These are phyloP conservation scores for Nemania diffusa DNA, from an alignment of 2,329 filamentous ascomycete genomes.

Conservation along the genomic window DNA sequence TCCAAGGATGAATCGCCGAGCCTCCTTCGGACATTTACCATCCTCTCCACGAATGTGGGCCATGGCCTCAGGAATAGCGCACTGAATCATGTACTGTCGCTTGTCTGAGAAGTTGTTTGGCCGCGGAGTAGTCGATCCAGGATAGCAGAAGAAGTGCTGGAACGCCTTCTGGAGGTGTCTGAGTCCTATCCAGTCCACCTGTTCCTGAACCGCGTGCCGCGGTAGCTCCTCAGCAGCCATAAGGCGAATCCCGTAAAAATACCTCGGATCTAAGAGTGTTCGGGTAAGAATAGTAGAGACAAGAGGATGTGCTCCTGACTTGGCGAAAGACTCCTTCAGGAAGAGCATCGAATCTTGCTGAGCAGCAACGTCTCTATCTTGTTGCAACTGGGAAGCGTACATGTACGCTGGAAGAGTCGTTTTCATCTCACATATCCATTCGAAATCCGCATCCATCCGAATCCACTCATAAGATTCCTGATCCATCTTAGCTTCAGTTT, in stretches of 20 bases:
- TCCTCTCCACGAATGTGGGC: conserved; percentile 78
- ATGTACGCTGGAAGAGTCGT: conserved; percentile 91
- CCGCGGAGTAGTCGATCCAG: conserved; percentile 78
- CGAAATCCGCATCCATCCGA: conserved; percentile 95
- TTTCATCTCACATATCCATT: conserved; percentile 92
- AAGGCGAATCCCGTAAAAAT: conserved; percentile 91
- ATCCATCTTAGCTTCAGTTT: conserved; percentile 91
- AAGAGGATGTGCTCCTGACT: conserved; percentile 73
- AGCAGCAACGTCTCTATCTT: conserved; percentile 96
- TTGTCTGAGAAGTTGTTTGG: conserved; percentile 94
- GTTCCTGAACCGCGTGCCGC: conserved; percentile 75
- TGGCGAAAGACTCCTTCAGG: conserved; percentile 65
- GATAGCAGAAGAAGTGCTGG: conserved; percentile 86
- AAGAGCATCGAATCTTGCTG: conserved; percentile 80
- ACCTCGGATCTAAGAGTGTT: conserved; percentile 89
- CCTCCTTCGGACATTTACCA: conserved; percentile 80
- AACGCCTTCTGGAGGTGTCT: conserved; percentile 88
- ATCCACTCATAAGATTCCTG: conserved; percentile 99
- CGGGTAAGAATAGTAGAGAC: conserved; percentile 89
- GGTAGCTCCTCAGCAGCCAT: conserved; percentile 84
- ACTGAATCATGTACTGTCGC: conserved; percentile 84
- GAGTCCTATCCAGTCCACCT: conserved; percentile 78
- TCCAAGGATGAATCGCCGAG: conserved; percentile 86
- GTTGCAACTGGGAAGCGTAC: conserved; percentile 96
- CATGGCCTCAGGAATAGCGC: conserved; percentile 83